Percentiles rank a stretch among this genome's conserved stretches.
These are phyloP conservation scores for Trypanosoma lewisi DNA, from an alignment of 208 protist genomes.

Conservation along the genomic window DNA sequence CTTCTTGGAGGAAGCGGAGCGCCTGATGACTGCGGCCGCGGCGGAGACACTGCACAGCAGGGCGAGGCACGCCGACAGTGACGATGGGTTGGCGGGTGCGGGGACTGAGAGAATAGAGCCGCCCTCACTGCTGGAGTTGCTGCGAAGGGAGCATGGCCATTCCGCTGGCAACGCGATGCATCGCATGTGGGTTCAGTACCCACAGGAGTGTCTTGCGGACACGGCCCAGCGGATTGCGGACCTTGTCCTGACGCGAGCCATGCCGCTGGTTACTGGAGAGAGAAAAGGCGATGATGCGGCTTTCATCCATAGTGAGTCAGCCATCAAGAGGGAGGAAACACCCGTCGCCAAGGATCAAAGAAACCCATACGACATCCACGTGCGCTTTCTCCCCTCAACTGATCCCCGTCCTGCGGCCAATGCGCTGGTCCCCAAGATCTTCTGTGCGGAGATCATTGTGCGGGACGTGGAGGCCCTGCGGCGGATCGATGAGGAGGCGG, in stretches of 20 bases:
- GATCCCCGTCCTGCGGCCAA: neutral
- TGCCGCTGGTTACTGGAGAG: slow-evolving; percentile 7
- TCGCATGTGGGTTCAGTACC: slow-evolving; percentile 43
- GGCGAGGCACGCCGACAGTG: neutral
- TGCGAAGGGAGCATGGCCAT: slow-evolving; percentile 33
- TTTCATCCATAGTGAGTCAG: neutral
- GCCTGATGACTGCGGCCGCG: neutral
- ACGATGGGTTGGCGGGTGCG: neutral
- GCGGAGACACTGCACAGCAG: neutral
- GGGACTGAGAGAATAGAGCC: neutral
- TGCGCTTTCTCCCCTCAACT: slow-evolving; percentile 53
- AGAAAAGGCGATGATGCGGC: neutral
- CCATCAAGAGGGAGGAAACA: slow-evolving; percentile 9
- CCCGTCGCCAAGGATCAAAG: slow-evolving; percentile 9
- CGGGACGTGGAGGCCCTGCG: slow-evolving; percentile 34
- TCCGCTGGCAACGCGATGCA: slow-evolving; percentile 40
- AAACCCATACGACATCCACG: slow-evolving; percentile 49
- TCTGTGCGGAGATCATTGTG: slow-evolving; percentile 54
- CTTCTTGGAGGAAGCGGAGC: slow-evolving; percentile 20
- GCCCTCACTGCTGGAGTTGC: slow-evolving; percentile 13
- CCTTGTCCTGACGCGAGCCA: slow-evolving; percentile 15
- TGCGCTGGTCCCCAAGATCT: slow-evolving; percentile 1
- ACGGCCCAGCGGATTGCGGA: slow-evolving; percentile 22
- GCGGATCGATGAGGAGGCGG: slow-evolving; percentile 27
- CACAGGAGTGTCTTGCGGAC: slow-evolving; percentile 32